phyloP scores from a whole-genome alignment of 176 grass and related monocot genomes.

The Oryza officinalis region DNA sequence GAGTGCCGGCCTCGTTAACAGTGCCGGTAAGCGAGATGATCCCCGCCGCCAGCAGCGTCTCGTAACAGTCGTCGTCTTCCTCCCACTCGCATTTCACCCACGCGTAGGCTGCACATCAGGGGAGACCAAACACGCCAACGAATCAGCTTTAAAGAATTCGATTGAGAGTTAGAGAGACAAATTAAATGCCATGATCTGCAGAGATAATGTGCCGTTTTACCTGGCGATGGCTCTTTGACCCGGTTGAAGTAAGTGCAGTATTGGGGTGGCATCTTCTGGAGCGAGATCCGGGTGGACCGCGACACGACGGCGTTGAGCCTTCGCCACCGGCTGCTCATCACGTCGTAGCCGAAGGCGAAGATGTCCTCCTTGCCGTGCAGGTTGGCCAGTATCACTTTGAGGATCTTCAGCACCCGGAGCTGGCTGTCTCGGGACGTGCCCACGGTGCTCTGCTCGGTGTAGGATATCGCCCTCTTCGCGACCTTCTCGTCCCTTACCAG shows the following conservation, averaged over 20 bases:
- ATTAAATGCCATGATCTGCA: too few relatives aligned
- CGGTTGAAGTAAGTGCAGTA: constrained; percentile 72
- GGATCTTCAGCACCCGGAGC: constrained; percentile 56
- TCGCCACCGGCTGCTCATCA: constrained; percentile 50
- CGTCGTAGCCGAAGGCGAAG: constrained; percentile 63
- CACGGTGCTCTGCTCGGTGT: constrained; percentile 41
- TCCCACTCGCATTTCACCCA: constrained; percentile 83
- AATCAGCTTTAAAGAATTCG: background rate
- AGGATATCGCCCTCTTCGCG: constrained; percentile 31
- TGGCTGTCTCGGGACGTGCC: constrained; percentile 72
- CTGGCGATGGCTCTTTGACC: constrained; percentile 65
- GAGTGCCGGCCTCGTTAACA: background rate
- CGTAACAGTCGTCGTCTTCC: constrained; percentile 59
- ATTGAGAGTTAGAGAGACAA: background rate
- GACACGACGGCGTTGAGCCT: constrained; percentile 51
- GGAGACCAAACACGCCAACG: background rate
- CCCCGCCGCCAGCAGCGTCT: constrained; percentile 45
- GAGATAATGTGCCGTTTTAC: constrained; percentile 16
- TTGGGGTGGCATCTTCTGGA: constrained; percentile 52
- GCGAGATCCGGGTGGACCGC: constrained; percentile 59
- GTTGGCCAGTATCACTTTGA: constrained; percentile 57
- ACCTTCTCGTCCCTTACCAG: constrained; percentile 64
- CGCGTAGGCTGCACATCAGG: constrained; percentile 58
- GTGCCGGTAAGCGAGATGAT: constrained; percentile 43
- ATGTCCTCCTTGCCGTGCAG: constrained; percentile 54